Conservation (phyloP, 495 filamentous ascomycete species). For the Aspergillus diversus region DNA sequence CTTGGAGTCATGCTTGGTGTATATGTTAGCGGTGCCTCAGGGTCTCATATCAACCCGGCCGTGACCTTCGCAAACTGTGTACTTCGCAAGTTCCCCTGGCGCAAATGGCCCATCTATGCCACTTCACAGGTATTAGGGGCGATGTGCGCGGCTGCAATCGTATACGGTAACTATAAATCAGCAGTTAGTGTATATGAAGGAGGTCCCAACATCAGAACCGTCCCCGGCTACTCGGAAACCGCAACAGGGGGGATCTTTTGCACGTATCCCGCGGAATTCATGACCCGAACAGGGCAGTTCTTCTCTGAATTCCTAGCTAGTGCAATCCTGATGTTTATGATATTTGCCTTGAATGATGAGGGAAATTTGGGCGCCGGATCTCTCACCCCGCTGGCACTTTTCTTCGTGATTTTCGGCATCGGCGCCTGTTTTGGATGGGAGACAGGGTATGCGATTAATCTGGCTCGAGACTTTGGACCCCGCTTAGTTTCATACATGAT, state of each 20-base stretch:
- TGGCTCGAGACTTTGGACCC: constrained; percentile 69
- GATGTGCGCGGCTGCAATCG: constrained; percentile 56
- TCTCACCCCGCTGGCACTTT: constrained; percentile 58
- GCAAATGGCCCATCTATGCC: constrained; percentile 57
- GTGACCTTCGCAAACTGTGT: constrained; percentile 67
- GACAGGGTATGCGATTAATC: constrained; percentile 70
- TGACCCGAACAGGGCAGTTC: constrained; percentile 61
- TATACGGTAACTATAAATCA: constrained; percentile 61
- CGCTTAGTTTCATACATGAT: constrained; percentile 63
- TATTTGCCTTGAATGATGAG: constrained; percentile 69
- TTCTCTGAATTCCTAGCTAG: constrained; percentile 67
- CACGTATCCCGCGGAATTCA: constrained; percentile 65
- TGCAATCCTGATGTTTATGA: constrained; percentile 65
- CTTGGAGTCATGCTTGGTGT: constrained; percentile 69
- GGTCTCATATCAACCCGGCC: constrained; percentile 68
- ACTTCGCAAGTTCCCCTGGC: constrained; percentile 65
- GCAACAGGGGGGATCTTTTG: constrained; percentile 68
- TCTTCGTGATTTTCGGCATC: constrained; percentile 68
- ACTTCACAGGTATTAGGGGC: constrained; percentile 59
- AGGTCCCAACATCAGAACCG: constrained; percentile 54
- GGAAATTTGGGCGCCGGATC: constrained; percentile 51
- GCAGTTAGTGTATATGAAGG: constrained; percentile 61
- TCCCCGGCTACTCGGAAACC: constrained; percentile 56
- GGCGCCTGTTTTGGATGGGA: constrained; percentile 72
- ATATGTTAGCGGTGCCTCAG: constrained; percentile 61